phyloP scores from a whole-genome alignment of 768 basidiomycete species.

The Calocera viscosa region DNA sequence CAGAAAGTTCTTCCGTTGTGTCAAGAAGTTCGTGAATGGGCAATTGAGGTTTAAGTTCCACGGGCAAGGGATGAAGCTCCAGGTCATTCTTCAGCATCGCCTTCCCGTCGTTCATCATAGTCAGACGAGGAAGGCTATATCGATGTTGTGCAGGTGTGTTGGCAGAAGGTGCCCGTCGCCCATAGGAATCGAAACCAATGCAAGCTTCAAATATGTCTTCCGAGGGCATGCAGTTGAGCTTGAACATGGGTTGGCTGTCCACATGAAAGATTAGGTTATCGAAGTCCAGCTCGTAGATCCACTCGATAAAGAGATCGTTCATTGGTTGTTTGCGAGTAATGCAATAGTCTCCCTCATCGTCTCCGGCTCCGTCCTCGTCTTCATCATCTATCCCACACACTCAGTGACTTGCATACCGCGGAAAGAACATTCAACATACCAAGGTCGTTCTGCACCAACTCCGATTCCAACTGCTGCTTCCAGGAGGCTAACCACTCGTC shows the following conservation, averaged over 20 bases:
- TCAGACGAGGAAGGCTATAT: background rate
- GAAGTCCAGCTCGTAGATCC: slow-evolving; percentile 25
- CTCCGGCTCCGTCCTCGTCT: background rate
- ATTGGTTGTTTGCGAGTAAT: slow-evolving; percentile 11
- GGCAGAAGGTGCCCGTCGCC: slow-evolving; percentile 11
- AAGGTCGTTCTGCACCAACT: background rate
- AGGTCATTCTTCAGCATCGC: no score
- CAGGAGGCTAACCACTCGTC: background rate
- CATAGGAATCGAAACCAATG: slow-evolving; percentile 24
- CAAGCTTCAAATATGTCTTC: slow-evolving; percentile 20
- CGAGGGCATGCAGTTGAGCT: slow-evolving; percentile 16
- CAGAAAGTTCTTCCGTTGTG: no score
- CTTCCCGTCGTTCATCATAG: no score
- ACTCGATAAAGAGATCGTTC: slow-evolving; percentile 24
- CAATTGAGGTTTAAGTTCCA: no score
- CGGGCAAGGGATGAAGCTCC: no score
- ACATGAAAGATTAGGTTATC: slow-evolving; percentile 24
- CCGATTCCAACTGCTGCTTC: background rate
- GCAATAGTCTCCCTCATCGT: background rate
- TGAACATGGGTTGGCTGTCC: slow-evolving; percentile 11
- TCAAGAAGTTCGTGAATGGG: no score
- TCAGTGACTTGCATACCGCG: no score
- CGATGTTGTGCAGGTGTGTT: slow-evolving; percentile 17
- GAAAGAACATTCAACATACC: no score
- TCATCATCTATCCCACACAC: no score